These are phyloP conservation scores for Alliaria petiolata DNA, from an alignment of 345 rosid species.

Conservation along the genomic window DNA sequence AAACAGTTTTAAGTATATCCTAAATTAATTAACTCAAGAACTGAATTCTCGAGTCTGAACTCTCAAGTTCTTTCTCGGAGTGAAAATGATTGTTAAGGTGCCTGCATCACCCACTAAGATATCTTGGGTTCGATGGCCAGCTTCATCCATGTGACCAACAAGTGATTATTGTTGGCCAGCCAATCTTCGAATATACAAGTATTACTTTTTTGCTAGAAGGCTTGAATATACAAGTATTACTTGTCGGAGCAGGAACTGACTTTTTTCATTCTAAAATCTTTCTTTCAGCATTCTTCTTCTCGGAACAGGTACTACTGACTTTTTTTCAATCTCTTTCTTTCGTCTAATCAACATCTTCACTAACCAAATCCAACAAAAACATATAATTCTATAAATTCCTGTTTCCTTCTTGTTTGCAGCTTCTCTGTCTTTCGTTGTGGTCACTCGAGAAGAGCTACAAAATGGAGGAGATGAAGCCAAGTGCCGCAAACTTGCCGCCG, in stretches of 20 bases:
- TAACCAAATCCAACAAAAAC: background rate
- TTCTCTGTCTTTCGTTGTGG: background rate
- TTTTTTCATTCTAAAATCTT: background rate
- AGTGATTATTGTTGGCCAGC: no score
- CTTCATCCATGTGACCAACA: no score
- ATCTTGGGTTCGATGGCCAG: background rate
- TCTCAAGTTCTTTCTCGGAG: background rate
- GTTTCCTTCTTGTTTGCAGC: no score
- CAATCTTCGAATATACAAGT: no score
- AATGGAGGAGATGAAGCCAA: slow-evolving; percentile 41
- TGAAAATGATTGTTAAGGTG: background rate
- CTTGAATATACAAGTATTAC: background rate
- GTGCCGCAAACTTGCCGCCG: slow-evolving; percentile 37
- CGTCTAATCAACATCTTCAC: background rate
- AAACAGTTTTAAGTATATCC: no score
- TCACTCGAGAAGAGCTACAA: background rate
- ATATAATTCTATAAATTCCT: background rate
- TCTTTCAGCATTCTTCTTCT: no score
- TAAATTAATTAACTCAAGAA: background rate
- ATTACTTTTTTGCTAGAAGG: background rate
- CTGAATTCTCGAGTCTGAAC: background rate
- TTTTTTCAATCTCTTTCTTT: no score
- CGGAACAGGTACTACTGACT: no score
- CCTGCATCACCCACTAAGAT: background rate
- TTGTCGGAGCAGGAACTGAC: background rate